A percentile compares a stretch with the other conserved stretches of the same genome.
These are phyloP conservation scores for Pleodorina starrii DNA, from an alignment of 139 green algal species.

Conservation along the genomic window DNA sequence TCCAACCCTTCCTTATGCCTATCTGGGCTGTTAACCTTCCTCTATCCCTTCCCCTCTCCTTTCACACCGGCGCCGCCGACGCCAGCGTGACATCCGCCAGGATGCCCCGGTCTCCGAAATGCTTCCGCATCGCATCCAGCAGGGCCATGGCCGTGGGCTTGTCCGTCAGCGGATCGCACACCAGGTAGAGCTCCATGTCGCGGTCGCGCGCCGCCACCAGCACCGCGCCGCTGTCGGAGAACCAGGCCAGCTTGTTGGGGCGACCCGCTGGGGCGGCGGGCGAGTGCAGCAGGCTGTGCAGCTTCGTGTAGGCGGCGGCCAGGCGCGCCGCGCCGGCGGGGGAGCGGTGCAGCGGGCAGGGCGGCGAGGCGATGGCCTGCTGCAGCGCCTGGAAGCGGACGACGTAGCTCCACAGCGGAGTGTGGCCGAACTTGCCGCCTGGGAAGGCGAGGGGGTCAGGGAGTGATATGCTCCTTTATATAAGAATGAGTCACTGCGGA, in stretches of 20 bases:
- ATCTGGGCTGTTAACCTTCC: not conserved
- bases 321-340: slow-evolving; percentile 29
- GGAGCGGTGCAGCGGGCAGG: slow-evolving; percentile 14
- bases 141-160: slow-evolving; percentile 26
- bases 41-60: not conserved
- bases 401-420: slow-evolving; percentile 73
- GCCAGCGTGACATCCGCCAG: slow-evolving; percentile 6
- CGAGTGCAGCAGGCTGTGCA: slow-evolving; percentile 53
- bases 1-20: no score
- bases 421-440: slow-evolving; percentile 64
- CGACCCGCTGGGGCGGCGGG: slow-evolving; percentile 8
- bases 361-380: slow-evolving; percentile 44
- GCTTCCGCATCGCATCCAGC: slow-evolving; percentile 33
- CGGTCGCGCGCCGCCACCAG: slow-evolving; percentile 46
- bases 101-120: slow-evolving; percentile 32
- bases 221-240: not conserved
- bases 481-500: no score
- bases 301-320: slow-evolving; percentile 28
- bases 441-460: not conserved
- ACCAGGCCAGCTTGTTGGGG: slow-evolving; percentile 62
- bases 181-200: slow-evolving; percentile 59
- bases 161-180: slow-evolving; percentile 58
- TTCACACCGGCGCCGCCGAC: slow-evolving; percentile 1
- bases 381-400: slow-evolving; percentile 33
- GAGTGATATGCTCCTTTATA: no score